A percentile compares a stretch with the other conserved stretches of the same genome.
Conservation (phyloP, 75 land plant genomes). For the Picea glauca region DNA sequence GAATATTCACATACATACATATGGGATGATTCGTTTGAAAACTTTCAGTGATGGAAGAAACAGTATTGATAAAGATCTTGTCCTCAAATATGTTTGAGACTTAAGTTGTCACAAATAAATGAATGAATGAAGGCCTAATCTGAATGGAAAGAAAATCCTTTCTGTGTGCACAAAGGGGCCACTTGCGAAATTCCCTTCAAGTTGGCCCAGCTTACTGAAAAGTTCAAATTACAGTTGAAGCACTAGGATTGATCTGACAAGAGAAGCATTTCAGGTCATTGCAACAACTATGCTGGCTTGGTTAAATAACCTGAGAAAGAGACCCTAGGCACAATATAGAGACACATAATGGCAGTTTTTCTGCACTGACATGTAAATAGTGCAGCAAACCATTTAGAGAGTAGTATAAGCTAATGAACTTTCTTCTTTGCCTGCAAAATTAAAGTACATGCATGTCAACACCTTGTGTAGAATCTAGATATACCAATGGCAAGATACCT, state of each 20-base stretch:
- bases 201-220: not conserved
- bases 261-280: not conserved
- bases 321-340: not conserved
- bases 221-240: not conserved
- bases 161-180: not conserved
- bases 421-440: constrained; percentile 5
- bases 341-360: not conserved
- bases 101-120: no score
- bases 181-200: not conserved
- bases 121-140: not conserved
- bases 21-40: no score
- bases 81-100: not conserved
- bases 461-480: not conserved
- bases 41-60: not conserved
- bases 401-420: not conserved
- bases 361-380: not conserved
- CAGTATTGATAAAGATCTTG: not conserved
- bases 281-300: not conserved
- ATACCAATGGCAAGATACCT: not conserved
- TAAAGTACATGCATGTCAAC: not conserved
- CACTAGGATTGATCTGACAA: not conserved
- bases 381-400: not conserved
- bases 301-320: not conserved
- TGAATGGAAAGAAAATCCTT: not conserved
- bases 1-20: no score